Conservation (phyloP, 345 rosid species). For the Reutealis trisperma region DNA sequence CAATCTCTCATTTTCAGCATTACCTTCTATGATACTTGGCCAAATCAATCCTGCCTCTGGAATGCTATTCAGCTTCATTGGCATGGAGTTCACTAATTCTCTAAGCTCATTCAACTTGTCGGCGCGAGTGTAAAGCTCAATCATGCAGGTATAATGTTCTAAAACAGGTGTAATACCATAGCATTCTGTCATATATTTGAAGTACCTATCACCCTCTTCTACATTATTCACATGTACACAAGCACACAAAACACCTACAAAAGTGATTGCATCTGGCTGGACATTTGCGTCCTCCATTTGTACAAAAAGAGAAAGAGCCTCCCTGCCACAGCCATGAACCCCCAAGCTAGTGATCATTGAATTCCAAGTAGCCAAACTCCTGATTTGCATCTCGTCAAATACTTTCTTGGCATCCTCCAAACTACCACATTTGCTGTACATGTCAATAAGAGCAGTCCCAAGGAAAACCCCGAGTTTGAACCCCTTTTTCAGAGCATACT, state of each 20-base stretch:
- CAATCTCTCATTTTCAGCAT: conserved; percentile 14
- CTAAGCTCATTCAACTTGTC: conserved; percentile 28
- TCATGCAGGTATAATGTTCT: conserved; percentile 64
- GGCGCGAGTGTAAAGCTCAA: conserved; percentile 53
- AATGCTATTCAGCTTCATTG: conserved; percentile 22
- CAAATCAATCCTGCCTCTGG: conserved; percentile 24
- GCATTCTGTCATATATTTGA: conserved; percentile 45
- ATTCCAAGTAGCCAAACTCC: conserved; percentile 73
- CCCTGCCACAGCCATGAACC: conserved; percentile 69
- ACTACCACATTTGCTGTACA: conserved; percentile 62
- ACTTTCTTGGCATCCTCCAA: conserved; percentile 59
- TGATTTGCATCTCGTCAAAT: conserved; percentile 48
- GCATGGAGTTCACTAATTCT: conserved; percentile 19
- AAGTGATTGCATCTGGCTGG: conserved; percentile 69
- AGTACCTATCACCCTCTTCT: conserved; percentile 46
- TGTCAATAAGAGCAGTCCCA: conserved; percentile 69
- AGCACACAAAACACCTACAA: conserved; percentile 70
- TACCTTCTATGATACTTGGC: conserved; percentile 3
- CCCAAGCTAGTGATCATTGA: conserved; percentile 82
- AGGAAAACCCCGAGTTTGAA: conserved; percentile 54
- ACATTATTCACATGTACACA: conserved; percentile 56
- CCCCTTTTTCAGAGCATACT: conserved; percentile 52
- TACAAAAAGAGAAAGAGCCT: conserved; percentile 59
- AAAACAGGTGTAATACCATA: conserved; percentile 51
- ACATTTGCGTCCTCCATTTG: conserved; percentile 49